phyloP scores from a whole-genome alignment of 1,284 basidiomycete genomes.

The Tylopilus orsonianus region DNA sequence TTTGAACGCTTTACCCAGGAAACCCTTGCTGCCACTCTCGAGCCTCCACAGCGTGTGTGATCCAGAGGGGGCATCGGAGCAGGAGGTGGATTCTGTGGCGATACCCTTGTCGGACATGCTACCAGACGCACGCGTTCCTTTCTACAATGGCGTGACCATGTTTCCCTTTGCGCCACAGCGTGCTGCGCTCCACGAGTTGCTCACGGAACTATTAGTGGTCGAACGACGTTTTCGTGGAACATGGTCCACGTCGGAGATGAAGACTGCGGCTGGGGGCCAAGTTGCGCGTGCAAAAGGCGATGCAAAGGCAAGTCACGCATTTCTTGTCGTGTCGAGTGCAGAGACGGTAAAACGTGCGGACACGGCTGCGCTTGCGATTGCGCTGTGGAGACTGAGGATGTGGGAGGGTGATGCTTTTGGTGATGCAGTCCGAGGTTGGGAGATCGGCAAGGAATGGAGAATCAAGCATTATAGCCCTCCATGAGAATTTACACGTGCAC shows the following conservation, averaged over 20 bases:
- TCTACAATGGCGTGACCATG: constrained; percentile 63
- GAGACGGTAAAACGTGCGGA: constrained; percentile 54
- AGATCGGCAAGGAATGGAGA: constrained; percentile 28
- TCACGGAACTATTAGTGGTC: constrained; percentile 48
- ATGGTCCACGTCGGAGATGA: not conserved
- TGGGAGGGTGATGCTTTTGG: constrained; percentile 56
- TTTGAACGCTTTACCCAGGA: constrained; percentile 10
- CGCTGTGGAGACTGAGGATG: constrained; percentile 74
- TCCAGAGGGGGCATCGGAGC: not conserved
- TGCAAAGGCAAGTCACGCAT: constrained; percentile 63
- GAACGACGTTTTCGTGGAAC: constrained; percentile 41
- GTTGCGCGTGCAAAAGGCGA: constrained; percentile 28
- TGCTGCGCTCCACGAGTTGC: constrained; percentile 48
- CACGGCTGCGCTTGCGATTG: constrained; percentile 58
- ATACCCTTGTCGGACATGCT: constrained; percentile 29
- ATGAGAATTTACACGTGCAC: constrained; percentile 2
- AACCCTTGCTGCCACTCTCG: constrained; percentile 41
- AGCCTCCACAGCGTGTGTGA: constrained; percentile 26
- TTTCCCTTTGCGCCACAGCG: constrained; percentile 63
- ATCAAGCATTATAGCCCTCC: constrained; percentile 7
- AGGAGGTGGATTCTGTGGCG: constrained; percentile 8
- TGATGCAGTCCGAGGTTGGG: constrained; percentile 30
- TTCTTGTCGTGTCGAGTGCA: constrained; percentile 56
- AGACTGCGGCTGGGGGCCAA: not conserved
- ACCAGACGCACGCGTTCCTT: constrained; percentile 50